Percentiles rank a stretch among this genome's conserved stretches.
These are phyloP conservation scores for Trichoderma harzianum DNA, from an alignment of 2,329 filamentous ascomycete species.

Conservation along the genomic window DNA sequence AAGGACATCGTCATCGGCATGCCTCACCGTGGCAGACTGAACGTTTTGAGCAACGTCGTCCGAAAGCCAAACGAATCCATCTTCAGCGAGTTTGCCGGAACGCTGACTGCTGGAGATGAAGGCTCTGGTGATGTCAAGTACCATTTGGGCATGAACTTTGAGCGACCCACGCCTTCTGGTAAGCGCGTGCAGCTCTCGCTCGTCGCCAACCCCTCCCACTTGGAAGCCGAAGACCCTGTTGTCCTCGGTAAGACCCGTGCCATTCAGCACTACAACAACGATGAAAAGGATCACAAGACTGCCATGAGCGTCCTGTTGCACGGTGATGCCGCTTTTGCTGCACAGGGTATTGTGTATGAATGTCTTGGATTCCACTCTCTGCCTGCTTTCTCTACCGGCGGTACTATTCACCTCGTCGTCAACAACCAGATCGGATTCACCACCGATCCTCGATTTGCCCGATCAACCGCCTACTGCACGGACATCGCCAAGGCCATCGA, in stretches of 20 bases:
- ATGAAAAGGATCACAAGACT: conserved; percentile 81
- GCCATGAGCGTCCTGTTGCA: conserved; percentile 96
- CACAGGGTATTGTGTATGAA: conserved; percentile 96
- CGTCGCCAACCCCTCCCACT: conserved; percentile 95
- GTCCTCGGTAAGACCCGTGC: conserved; percentile 96
- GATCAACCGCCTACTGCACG: conserved; percentile 97
- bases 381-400: conserved; percentile 93
- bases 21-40: conserved; percentile 97
- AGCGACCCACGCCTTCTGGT: conserved; percentile 94
- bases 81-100: conserved; percentile 96
- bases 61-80: conserved; percentile 99
- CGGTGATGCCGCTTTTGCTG: conserved; percentile 95
- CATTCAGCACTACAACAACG: conserved; percentile 98
- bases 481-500: conserved; percentile 99
- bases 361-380: conserved; percentile 96
- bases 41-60: conserved; percentile 97
- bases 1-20: conserved; percentile 99
- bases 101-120: conserved; percentile 82
- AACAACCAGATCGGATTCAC: conserved; percentile 99
- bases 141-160: conserved; percentile 99
- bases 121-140: conserved; percentile 99
- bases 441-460: conserved; percentile 93
- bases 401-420: conserved; percentile 93
- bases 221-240: conserved; percentile 97
- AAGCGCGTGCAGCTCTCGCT: conserved; percentile 99